Conservation (phyloP, 495 filamentous ascomycete genomes). For the Podospora pseudoanserina region DNA sequence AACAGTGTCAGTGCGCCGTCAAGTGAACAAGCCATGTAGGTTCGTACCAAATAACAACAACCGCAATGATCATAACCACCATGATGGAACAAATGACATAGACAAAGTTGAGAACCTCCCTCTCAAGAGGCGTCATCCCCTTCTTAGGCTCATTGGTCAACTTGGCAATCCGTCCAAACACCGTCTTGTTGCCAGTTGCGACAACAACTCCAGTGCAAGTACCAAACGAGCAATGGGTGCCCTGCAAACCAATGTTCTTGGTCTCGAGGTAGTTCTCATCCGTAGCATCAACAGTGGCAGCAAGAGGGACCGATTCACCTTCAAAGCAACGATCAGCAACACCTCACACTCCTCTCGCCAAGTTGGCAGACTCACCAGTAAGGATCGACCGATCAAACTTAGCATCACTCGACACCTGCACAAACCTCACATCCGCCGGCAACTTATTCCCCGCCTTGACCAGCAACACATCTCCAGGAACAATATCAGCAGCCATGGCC, state of each 20-base stretch:
- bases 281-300: slow-evolving; percentile 56
- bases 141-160: slow-evolving; percentile 59
- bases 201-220: slow-evolving; percentile 63
- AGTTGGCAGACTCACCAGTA: slow-evolving; percentile 47
- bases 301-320: slow-evolving; percentile 62
- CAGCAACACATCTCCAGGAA: slow-evolving; percentile 61
- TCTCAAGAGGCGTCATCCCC: slow-evolving; percentile 62
- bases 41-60: slow-evolving; percentile 56
- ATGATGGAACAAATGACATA: slow-evolving; percentile 58
- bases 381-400: slow-evolving; percentile 70
- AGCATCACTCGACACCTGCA: slow-evolving; percentile 59
- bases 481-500: slow-evolving; percentile 55
- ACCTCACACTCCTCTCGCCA: too few relatives aligned
- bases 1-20: background rate
- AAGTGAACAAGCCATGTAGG: background rate
- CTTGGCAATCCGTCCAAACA: slow-evolving; percentile 67
- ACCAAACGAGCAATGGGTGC: slow-evolving; percentile 65
- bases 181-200: slow-evolving; percentile 51
- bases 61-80: slow-evolving; percentile 50
- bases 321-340: background rate
- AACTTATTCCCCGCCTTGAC: slow-evolving; percentile 65
- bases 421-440: slow-evolving; percentile 66
- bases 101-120: slow-evolving; percentile 66
- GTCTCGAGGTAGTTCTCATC: slow-evolving; percentile 74
- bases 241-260: slow-evolving; percentile 67